phyloP scores from a whole-genome alignment of 2,329 filamentous ascomycete genomes.

The Ascomycota sp. region DNA sequence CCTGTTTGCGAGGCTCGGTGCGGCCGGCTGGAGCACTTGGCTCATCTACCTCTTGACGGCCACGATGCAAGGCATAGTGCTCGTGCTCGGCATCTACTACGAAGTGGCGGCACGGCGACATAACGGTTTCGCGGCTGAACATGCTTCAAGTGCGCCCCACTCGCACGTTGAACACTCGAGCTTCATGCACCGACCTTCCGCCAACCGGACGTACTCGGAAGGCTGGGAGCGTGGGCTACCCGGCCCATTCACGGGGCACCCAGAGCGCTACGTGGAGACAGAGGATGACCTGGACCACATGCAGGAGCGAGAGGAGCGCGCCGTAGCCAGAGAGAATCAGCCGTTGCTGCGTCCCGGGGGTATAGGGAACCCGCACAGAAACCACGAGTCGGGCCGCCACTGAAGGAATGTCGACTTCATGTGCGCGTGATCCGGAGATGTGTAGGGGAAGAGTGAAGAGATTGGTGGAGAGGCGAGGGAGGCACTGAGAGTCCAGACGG shows the following conservation, averaged over 20 bases:
- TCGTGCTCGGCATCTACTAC: slow-evolving; percentile 66
- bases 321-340: slow-evolving; percentile 27
- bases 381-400: slow-evolving; percentile 14
- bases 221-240: slow-evolving; percentile 30
- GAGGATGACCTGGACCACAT: slow-evolving; percentile 30
- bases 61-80: slow-evolving; percentile 58
- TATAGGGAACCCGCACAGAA: slow-evolving; percentile 23
- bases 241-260: slow-evolving; percentile 29
- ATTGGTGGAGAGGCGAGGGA: slow-evolving; percentile 10
- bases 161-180: slow-evolving; percentile 9
- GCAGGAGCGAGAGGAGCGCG: slow-evolving; percentile 27
- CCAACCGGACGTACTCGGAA: slow-evolving; percentile 25
- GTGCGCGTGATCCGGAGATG: not conserved
- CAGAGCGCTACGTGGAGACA: slow-evolving; percentile 29
- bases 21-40: slow-evolving; percentile 87
- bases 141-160: slow-evolving; percentile 8
- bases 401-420: slow-evolving; percentile 1
- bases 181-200: slow-evolving; percentile 14
- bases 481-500: no score
- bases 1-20: slow-evolving; percentile 58
- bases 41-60: slow-evolving; percentile 78
- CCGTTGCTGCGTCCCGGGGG: slow-evolving; percentile 28
- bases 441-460: not conserved
- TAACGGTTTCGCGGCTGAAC: slow-evolving; percentile 6
- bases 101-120: slow-evolving; percentile 28